Percentiles rank a stretch among this genome's conserved stretches.
Evolutionary conservation across 768 basidiomycete genomes (phyloP).

Genomic region (Boletellus sp.): DNA sequence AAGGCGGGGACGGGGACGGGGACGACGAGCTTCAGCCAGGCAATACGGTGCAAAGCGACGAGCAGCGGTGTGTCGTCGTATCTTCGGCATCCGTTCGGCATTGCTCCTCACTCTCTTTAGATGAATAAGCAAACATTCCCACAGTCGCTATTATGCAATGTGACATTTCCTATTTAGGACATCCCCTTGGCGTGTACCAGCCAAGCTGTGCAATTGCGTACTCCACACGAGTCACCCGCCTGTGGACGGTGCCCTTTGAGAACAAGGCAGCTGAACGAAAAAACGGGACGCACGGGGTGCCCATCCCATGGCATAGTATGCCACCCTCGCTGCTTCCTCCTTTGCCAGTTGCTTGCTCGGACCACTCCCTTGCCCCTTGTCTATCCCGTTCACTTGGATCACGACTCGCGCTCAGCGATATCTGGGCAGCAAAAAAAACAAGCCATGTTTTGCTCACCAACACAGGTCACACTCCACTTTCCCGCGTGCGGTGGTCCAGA

Average conservation of each 20-base stretch:
- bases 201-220: background rate
- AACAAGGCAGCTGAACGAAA: background rate
- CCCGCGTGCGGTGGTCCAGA: conserved; percentile 66
- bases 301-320: conserved; percentile 77
- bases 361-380: conserved; percentile 63
- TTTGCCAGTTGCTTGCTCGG: conserved; percentile 72
- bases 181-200: conserved; percentile 3
- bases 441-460: conserved; percentile 47
- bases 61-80: conserved; percentile 18
- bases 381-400: conserved; percentile 60
- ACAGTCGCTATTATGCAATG: conserved; percentile 8
- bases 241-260: conserved; percentile 3
- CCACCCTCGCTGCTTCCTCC: conserved; percentile 70
- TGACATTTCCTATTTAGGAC: conserved; percentile 20
- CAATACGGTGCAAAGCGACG: conserved; percentile 16
- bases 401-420: conserved; percentile 3
- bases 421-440: background rate
- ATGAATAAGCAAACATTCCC: conserved; percentile 28
- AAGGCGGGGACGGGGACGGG: background rate
- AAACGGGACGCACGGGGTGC: conserved; percentile 38
- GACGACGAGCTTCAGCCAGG: background rate
- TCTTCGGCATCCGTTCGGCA: conserved; percentile 28
- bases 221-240: conserved; percentile 21
- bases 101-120: conserved; percentile 3
- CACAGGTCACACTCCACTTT: conserved; percentile 62